Conservation (phyloP, 169 alveolate species). For the Plasmodium coatneyi region DNA sequence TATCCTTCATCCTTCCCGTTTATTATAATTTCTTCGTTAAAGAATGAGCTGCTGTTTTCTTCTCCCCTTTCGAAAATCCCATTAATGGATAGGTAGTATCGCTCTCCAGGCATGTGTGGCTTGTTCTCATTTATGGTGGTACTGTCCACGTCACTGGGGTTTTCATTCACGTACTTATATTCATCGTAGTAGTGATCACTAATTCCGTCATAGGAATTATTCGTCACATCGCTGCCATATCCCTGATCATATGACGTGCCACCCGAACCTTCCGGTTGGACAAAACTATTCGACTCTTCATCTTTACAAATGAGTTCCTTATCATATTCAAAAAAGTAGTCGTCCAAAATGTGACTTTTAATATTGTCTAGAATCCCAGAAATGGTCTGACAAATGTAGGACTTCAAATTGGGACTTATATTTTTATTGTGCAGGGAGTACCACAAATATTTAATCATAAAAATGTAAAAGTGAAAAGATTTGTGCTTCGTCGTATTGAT, state of each 20-base stretch:
- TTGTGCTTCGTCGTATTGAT: constrained; percentile 47
- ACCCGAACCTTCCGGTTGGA: background rate
- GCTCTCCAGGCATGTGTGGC: background rate
- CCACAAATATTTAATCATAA: constrained; percentile 70
- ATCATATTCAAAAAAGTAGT: constrained; percentile 68
- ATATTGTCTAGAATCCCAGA: constrained; percentile 47
- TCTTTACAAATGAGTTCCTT: constrained; percentile 15
- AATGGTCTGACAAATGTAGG: constrained; percentile 51
- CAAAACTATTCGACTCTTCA: background rate
- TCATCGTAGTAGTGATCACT: constrained; percentile 58
- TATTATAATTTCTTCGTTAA: constrained; percentile 29
- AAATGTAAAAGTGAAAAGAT: constrained; percentile 63
- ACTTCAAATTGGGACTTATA: constrained; percentile 50
- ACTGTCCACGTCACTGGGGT: constrained; percentile 56
- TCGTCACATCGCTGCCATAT: constrained; percentile 27
- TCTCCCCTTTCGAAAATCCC: constrained; percentile 46
- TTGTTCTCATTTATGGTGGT: constrained; percentile 37
- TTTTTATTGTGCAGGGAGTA: constrained; percentile 31
- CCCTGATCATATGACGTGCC: background rate
- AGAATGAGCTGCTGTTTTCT: constrained; percentile 5
- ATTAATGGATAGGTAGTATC: constrained; percentile 17
- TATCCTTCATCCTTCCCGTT: constrained; percentile 61
- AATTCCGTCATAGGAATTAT: constrained; percentile 41
- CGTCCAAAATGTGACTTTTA: constrained; percentile 46
- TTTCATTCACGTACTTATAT: constrained; percentile 22